phyloP scores from a whole-genome alignment of 805 yeast genomes.

The Nakazawaea anatomiae region DNA sequence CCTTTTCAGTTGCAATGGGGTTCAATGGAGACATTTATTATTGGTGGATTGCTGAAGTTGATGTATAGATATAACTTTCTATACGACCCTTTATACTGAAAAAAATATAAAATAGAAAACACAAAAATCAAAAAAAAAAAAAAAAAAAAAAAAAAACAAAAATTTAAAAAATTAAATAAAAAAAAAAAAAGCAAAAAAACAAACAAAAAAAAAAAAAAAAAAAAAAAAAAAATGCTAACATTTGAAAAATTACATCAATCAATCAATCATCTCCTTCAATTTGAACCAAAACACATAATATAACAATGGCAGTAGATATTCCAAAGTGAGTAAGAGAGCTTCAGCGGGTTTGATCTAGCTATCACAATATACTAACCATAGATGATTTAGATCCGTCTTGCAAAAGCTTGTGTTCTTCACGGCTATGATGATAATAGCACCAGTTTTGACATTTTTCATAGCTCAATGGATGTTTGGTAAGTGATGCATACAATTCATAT shows the following conservation, averaged over 20 bases:
- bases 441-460: conserved; percentile 56
- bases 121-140: neutral
- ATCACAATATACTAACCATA: neutral
- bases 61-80: neutral
- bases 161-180: no score
- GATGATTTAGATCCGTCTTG: conserved; percentile 46
- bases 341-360: neutral
- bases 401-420: conserved; percentile 70
- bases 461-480: conserved; percentile 34
- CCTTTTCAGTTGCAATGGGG: conserved; percentile 65
- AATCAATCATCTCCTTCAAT: no score
- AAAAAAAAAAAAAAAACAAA: no score
- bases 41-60: neutral
- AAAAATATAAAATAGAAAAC: neutral
- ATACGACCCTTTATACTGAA: neutral
- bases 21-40: conserved; percentile 34
- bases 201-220: no score
- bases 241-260: no score
- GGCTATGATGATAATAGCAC: conserved; percentile 67
- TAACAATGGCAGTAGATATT: conserved; percentile 10
- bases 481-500: conserved; percentile 8
- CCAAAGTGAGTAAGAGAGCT: conserved; percentile 9
- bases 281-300: neutral
- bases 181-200: neutral
- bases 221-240: no score